Evolutionary conservation across 2,329 filamentous ascomycete species (phyloP), one percentile per base, ranked within the genome.

Genomic region (Aspergillus melleus): DNA sequence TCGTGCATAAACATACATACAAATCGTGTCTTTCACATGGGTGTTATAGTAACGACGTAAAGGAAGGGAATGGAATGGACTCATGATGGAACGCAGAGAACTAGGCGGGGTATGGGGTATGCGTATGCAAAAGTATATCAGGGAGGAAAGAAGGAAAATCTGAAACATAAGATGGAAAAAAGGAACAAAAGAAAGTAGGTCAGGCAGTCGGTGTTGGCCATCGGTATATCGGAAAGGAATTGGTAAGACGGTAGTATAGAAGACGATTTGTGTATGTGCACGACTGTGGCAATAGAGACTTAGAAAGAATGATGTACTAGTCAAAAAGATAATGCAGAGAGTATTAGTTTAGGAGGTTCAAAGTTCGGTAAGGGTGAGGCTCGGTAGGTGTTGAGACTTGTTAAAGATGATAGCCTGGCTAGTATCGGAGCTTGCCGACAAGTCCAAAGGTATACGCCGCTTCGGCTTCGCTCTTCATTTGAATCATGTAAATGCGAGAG

Each of bases 401-500:
- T 1, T 14, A 16, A 16, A 42, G 14, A 42, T 30, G 49, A 51
- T 11, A 22, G 12, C 19, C 6, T 46, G 42, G 44, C 49, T 73
- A 83, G 70, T 84, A 84, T 63, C 80, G 76, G 63, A 82, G 69
- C 64, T 81, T 82, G 10, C 82, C 82, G 47, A 83, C 81, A 65
- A 84, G 73, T 3, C 79, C 81, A 68, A 84, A 84, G 1, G 81
- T 83, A 73, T 83, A 83, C n/a, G 78, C 79, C 3, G 82, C 79
- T 67, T 84, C 82, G 14, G 79, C 80, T 64, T 83, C 81, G 51
- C 78, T 77, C 69, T 81, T 82, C 78, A 84, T 82, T 70, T 87
- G 85, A 61, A 90, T 80, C 87, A 90, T 89, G 70, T 86, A 90
- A 11, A 88, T 81, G 62, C 79, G 83, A 47, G 82, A 84, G 62